Base-by-base conservation (phyloP, 208 protist species). In the Leishmania guyanensis region DNA sequence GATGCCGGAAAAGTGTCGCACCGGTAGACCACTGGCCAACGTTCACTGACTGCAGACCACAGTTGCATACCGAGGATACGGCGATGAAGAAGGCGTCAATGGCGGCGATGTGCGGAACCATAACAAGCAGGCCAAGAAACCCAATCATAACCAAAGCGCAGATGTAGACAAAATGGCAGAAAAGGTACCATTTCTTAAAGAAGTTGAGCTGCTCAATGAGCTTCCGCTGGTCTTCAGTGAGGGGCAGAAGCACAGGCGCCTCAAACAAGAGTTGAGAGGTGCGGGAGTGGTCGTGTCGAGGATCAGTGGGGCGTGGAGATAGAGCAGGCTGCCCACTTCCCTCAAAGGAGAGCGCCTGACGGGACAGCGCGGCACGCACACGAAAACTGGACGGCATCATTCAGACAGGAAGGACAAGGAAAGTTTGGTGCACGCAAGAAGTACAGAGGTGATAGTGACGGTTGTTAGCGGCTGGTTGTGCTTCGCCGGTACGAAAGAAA, bases 61-160 rank as follows among this genome's bases (percentile, higher is more conserved):
- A 96, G 78, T 93, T 92, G 78, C 93, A 94, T 65, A 92, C 93
- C 5, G 88, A 87, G 8, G 91, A 96, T 20, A 91, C 86, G 33
- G 93, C 85, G 53, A 93, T 75, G 77, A 96, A 94, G 36, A 94
- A 82, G 3, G 87, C 87, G 58, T 94, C 93, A 22, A 96, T 70
- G 29, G 85, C 62, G 0, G 70, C 36, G 0, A 92, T 29, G 12
- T 86, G 20, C 0, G 66, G 77, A 8, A 89, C 86, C 4, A 88
- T 51, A 0, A 80, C 22, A 48, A 83, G 83, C n/a, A 96, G 79
- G 9, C 85, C 75, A 10, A 82, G n/a, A 2, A 88, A 81, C 17
- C 86, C 89, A 50, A 90, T 26, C 14, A 85, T 0, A 10, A 88
- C 66, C 36, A 90, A 58, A 3, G 56, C 58, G 54, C 81, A 46